These are phyloP conservation scores for Aotearoamyces nothofagi DNA, from an alignment of 2,329 filamentous ascomycete species.

Conservation along the genomic window DNA sequence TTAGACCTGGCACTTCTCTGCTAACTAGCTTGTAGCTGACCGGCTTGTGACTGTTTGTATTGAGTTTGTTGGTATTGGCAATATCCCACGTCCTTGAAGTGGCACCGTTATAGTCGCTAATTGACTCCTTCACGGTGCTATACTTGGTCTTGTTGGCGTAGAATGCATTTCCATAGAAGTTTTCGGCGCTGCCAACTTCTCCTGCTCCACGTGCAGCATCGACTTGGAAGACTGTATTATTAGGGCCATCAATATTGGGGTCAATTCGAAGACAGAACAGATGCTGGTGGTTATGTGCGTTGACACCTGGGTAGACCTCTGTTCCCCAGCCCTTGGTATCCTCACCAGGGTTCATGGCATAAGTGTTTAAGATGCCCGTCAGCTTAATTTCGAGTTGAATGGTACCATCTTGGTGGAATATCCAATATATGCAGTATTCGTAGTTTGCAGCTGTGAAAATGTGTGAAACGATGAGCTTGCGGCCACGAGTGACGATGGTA, in stretches of 20 bases:
- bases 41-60: conserved; percentile 75
- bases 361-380: conserved; percentile 87
- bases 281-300: conserved; percentile 93
- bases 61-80: conserved; percentile 67
- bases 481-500: conserved; percentile 68
- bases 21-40: conserved; percentile 82
- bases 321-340: conserved; percentile 81
- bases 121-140: conserved; percentile 49
- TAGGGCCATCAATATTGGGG: conserved; percentile 70
- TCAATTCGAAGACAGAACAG: conserved; percentile 84
- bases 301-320: conserved; percentile 78
- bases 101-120: conserved; percentile 66
- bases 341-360: conserved; percentile 64
- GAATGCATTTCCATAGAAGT: conserved; percentile 83
- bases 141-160: conserved; percentile 74
- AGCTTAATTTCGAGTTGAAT: conserved; percentile 86
- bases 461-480: conserved; percentile 77
- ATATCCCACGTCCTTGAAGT: conserved; percentile 86
- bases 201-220: conserved; percentile 59
- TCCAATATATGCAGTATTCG: conserved; percentile 81
- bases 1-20: conserved; percentile 60
- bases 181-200: conserved; percentile 66
- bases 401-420: conserved; percentile 84
- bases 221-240: conserved; percentile 74
- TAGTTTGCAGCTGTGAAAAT: conserved; percentile 95